Conservation (phyloP, 306 rosid species). For the Alnus rubra region DNA sequence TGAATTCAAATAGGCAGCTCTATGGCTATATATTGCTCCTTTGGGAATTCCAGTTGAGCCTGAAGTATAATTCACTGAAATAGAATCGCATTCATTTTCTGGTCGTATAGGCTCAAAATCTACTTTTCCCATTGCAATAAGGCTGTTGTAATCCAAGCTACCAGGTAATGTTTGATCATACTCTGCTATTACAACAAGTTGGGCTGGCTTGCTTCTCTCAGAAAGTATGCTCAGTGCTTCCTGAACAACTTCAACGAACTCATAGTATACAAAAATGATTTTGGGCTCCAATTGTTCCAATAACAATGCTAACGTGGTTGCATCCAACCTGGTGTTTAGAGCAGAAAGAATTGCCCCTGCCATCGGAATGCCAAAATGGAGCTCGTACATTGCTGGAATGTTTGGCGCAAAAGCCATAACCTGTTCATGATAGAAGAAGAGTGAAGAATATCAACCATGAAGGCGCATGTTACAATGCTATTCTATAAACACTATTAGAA, state of each 20-base stretch:
- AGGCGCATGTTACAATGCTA: no score
- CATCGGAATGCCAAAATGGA: slow-evolving; percentile 83
- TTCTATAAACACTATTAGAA: no score
- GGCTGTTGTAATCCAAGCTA: slow-evolving; percentile 38
- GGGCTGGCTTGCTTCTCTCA: slow-evolving; percentile 45
- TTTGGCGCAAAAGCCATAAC: slow-evolving; percentile 79
- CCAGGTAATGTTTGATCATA: slow-evolving; percentile 25
- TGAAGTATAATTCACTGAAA: slow-evolving; percentile 80
- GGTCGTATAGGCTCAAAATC: slow-evolving; percentile 41
- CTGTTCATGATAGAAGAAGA: slow-evolving; percentile 37
- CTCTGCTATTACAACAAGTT: slow-evolving; percentile 49
- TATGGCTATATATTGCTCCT: slow-evolving; percentile 78
- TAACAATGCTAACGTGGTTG: slow-evolving; percentile 44
- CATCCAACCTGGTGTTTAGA: slow-evolving; percentile 60
- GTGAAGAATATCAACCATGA: background rate
- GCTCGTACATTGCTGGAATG: slow-evolving; percentile 75
- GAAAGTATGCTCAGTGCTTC: slow-evolving; percentile 38
- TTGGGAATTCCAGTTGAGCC: slow-evolving; percentile 85
- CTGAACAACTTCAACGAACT: slow-evolving; percentile 47
- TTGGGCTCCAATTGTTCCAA: slow-evolving; percentile 62
- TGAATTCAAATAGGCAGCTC: slow-evolving; percentile 70
- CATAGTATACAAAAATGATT: slow-evolving; percentile 57
- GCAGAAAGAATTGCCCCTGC: slow-evolving; percentile 74
- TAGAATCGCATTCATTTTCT: slow-evolving; percentile 55
- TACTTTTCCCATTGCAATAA: slow-evolving; percentile 33